phyloP scores from a whole-genome alignment of 148 eudicot species.

The Drosera capensis region DNA sequence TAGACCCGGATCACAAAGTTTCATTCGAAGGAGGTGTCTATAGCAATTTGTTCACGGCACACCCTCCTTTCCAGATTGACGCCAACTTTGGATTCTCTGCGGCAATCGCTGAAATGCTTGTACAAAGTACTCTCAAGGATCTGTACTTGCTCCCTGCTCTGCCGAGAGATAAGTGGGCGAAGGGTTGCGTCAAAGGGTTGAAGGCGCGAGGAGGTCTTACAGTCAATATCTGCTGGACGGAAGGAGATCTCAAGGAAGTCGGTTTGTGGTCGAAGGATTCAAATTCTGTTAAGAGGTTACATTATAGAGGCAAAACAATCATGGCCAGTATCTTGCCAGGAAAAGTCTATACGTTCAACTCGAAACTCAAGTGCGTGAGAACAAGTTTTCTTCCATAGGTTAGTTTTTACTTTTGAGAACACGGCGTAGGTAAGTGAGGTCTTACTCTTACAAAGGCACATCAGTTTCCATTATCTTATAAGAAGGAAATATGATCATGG shows the following conservation, averaged over 20 bases:
- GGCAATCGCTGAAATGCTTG: conserved; percentile 83
- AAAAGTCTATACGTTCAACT: conserved; percentile 33
- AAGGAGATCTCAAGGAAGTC: conserved; percentile 52
- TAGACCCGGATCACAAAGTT: conserved; percentile 44
- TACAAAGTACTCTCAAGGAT: conserved; percentile 65
- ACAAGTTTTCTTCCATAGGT: conserved; percentile 2
- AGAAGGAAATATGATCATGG: too few relatives aligned
- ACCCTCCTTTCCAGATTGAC: conserved; percentile 85
- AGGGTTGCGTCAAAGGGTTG: conserved; percentile 73
- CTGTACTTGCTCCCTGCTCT: conserved; percentile 67
- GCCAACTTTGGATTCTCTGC: conserved; percentile 77
- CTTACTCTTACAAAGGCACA: not conserved
- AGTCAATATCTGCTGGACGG: conserved; percentile 58
- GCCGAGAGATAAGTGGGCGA: conserved; percentile 60
- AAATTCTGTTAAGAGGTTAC: conserved; percentile 22
- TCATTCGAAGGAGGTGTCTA: conserved; percentile 70
- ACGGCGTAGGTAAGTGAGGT: not conserved
- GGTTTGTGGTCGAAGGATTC: conserved; percentile 30
- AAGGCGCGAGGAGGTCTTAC: conserved; percentile 66
- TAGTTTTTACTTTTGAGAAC: not conserved
- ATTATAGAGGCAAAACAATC: conserved; percentile 31
- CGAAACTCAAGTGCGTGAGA: conserved; percentile 18
- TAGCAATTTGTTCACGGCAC: conserved; percentile 63
- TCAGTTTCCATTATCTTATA: not conserved
- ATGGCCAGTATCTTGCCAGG: conserved; percentile 23